These are phyloP conservation scores for Pyronema omphalodes DNA, from an alignment of 495 filamentous ascomycete genomes.

Conservation along the genomic window DNA sequence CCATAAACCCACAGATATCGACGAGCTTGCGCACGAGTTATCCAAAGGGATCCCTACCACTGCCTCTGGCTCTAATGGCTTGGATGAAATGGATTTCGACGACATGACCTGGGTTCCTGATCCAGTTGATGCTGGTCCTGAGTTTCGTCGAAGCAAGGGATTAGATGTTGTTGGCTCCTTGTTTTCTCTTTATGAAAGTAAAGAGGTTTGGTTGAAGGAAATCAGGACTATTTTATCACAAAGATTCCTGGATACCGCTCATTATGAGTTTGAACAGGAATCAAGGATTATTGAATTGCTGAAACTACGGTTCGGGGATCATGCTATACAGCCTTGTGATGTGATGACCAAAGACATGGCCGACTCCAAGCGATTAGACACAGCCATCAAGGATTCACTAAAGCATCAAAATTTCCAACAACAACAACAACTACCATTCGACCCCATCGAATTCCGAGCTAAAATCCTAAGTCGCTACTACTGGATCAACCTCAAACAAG, in stretches of 20 bases:
- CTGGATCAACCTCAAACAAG: conserved; percentile 64
- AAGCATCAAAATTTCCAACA: no score
- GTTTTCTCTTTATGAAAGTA: conserved; percentile 67
- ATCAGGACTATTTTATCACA: conserved; percentile 71
- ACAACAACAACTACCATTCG: conserved; percentile 22
- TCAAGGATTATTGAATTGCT: conserved; percentile 66
- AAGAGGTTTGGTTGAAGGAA: conserved; percentile 84
- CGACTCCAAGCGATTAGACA: conserved; percentile 59
- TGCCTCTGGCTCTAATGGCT: conserved; percentile 9
- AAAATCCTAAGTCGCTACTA: conserved; percentile 85
- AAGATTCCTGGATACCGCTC: conserved; percentile 51
- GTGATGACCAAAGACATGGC: conserved; percentile 94
- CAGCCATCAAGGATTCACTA: conserved; percentile 35
- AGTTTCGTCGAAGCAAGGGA: conserved; percentile 73
- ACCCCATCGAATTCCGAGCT: conserved; percentile 36
- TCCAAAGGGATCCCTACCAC: conserved; percentile 31
- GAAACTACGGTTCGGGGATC: conserved; percentile 75
- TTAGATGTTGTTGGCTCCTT: conserved; percentile 85
- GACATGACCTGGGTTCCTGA: conserved; percentile 86
- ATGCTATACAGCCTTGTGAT: conserved; percentile 70
- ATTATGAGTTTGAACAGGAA: conserved; percentile 24
- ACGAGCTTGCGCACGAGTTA: conserved; percentile 65
- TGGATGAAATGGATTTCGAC: conserved; percentile 62
- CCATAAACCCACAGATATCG: conserved; percentile 24
- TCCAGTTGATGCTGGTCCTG: conserved; percentile 78